A percentile compares a stretch with the other conserved stretches of the same genome.
Evolutionary conservation across 805 yeast species (phyloP).

Genomic region (Ogataea pignaliae): DNA sequence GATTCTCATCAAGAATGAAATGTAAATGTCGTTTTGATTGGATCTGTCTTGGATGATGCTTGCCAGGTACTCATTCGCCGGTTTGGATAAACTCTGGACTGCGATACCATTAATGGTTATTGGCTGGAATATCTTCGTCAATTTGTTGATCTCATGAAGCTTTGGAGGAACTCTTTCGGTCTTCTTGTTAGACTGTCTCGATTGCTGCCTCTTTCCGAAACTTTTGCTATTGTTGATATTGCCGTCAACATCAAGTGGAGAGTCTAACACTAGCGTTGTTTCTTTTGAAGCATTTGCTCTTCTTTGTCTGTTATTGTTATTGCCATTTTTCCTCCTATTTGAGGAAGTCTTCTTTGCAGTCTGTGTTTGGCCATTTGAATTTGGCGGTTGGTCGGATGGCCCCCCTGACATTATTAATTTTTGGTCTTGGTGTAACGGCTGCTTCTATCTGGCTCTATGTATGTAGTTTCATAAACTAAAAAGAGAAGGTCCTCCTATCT

Average conservation of each 20-base stretch:
- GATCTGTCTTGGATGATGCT: conserved; percentile 10
- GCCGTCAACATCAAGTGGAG: not conserved
- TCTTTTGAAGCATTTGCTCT: not conserved
- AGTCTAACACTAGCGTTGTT: not conserved
- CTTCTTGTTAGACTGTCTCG: conserved; percentile 2
- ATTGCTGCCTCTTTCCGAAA: not conserved
- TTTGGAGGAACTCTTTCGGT: conserved; percentile 6
- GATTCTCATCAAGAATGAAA: conserved; percentile 47
- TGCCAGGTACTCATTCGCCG: conserved; percentile 15
- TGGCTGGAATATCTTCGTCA: conserved; percentile 17
- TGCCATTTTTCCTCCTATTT: not conserved
- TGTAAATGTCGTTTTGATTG: conserved; percentile 28
- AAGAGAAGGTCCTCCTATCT: no score
- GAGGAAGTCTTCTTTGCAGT: not conserved
- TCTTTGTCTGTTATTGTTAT: not conserved
- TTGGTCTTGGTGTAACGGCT: no score
- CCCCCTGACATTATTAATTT: no score
- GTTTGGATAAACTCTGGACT: conserved; percentile 12
- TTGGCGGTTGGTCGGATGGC: no score
- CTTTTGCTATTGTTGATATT: not conserved
- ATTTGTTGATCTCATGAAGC: conserved; percentile 19
- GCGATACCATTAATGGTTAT: conserved; percentile 31
- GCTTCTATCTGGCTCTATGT: not conserved
- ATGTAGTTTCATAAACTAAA: not conserved
- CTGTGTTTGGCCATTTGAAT: no score